Base-by-base conservation (phyloP, 495 filamentous ascomycete species). In the Penicillium tannophilum region DNA sequence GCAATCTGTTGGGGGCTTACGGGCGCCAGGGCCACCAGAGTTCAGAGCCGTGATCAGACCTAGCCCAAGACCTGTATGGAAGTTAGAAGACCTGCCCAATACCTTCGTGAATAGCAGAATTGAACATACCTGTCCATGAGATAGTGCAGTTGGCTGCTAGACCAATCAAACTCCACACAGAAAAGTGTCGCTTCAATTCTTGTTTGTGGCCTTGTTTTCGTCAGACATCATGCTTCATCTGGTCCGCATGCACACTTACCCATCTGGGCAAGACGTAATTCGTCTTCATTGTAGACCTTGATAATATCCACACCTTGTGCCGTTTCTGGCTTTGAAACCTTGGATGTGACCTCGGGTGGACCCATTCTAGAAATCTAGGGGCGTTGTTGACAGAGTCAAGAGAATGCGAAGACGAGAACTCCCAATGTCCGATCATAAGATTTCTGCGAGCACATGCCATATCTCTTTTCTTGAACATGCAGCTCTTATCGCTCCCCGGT, bases 221-320 rank as follows among this genome's bases (percentile, higher is more conserved):
- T 41, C 16, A 41, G 39, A 1, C 7, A 6, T 17, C 17, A 52
- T 6, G 12, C 26, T 39, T 30, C 5, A n/a, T 30, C 14, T 14
- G 24, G 43, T 4, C 28, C 6, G 28, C 28, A 7, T 28, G 28
- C 28, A 28, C 61, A 23, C 67, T 12, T 55, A 77, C 74, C 74
- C 74, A 77, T 77, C 48, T 77, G 74, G 24, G 74, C 74, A 71
- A 77, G 45, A 50, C 74, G 71, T 58, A 75, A 48, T 56, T 77
- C 74, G 51, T 77, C 74, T 26, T 67, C 64, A 70, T 75, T 60
- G 17, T 64, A 65, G 2, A 67, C 65, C 31, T 62, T 64, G 31
- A 69, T 55, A 4, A 52, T n/a, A 0, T 47, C 57, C 6, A 47
- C 30, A 45, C 20, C 17, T 19, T 62, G 43, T 9, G 28, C 11